These are phyloP conservation scores for Coprinopsis sp. DNA, from an alignment of 768 basidiomycete genomes.

Conservation along the genomic window DNA sequence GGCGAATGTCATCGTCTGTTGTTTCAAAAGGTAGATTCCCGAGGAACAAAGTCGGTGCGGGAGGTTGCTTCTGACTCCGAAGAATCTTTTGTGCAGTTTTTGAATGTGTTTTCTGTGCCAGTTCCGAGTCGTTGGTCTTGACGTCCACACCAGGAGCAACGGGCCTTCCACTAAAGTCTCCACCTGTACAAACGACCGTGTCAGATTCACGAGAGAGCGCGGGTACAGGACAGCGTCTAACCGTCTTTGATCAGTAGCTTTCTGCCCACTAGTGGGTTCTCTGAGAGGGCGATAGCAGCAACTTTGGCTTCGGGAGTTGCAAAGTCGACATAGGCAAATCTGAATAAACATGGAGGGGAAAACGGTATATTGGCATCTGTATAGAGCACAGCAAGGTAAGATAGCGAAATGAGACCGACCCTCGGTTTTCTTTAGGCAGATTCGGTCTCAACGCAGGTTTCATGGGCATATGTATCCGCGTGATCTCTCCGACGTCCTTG, in stretches of 20 bases:
- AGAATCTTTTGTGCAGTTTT: slow-evolving; percentile 79
- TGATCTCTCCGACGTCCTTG: slow-evolving; percentile 66
- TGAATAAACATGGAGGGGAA: slow-evolving; percentile 25
- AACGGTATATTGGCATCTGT: slow-evolving; percentile 6
- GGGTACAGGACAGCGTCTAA: slow-evolving; percentile 24
- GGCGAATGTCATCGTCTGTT: slow-evolving; percentile 69
- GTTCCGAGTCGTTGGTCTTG: slow-evolving; percentile 25
- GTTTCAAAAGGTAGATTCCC: slow-evolving; percentile 93
- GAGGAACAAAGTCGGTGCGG: slow-evolving; percentile 83
- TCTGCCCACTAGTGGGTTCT: slow-evolving; percentile 78
- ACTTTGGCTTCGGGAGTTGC: slow-evolving; percentile 67
- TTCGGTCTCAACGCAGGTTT: slow-evolving; percentile 49
- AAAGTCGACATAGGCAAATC: slow-evolving; percentile 98
- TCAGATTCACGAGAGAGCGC: not conserved
- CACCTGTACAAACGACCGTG: slow-evolving; percentile 42
- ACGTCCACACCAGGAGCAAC: slow-evolving; percentile 35
- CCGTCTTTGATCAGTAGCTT: slow-evolving; percentile 93
- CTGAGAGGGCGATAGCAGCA: slow-evolving; percentile 75
- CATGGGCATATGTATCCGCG: slow-evolving; percentile 81
- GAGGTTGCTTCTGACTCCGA: slow-evolving; percentile 71
- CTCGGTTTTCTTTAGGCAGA: slow-evolving; percentile 65
- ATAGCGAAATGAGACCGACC: slow-evolving; percentile 45
- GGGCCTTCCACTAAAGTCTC: slow-evolving; percentile 70
- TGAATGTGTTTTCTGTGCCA: slow-evolving; percentile 40
- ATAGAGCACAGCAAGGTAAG: slow-evolving; percentile 2